Conservation (phyloP, 2,329 filamentous ascomycete genomes). For the Ampelomyces quisqualis region DNA sequence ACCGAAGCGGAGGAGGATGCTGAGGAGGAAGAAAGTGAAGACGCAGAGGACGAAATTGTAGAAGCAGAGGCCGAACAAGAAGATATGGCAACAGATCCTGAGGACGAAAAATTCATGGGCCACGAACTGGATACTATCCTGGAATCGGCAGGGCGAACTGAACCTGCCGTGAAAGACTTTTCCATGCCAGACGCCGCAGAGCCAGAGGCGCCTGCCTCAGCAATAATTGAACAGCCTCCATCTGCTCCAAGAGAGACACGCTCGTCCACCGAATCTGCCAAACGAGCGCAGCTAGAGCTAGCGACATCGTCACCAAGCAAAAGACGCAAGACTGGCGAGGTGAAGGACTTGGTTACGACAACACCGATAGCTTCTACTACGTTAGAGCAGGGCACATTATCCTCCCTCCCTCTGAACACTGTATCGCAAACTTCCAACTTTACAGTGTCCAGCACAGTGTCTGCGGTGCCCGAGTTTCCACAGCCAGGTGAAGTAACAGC, state of each 20-base stretch:
- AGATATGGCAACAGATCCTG: slow-evolving; percentile 1
- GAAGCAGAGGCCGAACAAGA: slow-evolving; percentile 46
- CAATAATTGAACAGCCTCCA: slow-evolving; percentile 1
- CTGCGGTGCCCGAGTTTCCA: slow-evolving; percentile 18
- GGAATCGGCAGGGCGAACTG: slow-evolving; percentile 16
- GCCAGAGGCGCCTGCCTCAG: too few relatives aligned
- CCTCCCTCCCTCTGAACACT: too few relatives aligned
- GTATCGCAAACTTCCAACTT: slow-evolving; percentile 20
- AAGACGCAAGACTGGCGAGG: slow-evolving; percentile 23
- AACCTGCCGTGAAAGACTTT: slow-evolving; percentile 16
- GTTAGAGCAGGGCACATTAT: too few relatives aligned
- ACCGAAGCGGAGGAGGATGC: slow-evolving; percentile 23
- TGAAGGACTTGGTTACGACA: slow-evolving; percentile 7
- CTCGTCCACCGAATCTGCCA: slow-evolving; percentile 13
- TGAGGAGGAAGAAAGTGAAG: slow-evolving; percentile 19
- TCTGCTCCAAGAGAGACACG: neutral
- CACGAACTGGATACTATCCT: slow-evolving; percentile 14
- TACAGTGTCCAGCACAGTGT: slow-evolving; percentile 17
- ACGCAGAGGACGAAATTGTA: slow-evolving; percentile 20
- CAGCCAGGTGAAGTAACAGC: slow-evolving; percentile 13
- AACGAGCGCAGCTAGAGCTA: slow-evolving; percentile 27
- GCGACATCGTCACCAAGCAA: slow-evolving; percentile 31
- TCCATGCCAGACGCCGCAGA: slow-evolving; percentile 22
- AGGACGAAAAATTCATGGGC: slow-evolving; percentile 49
- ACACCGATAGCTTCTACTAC: slow-evolving; percentile 5